Evolutionary conservation across 106 monocot genomes (phyloP), one percentile per base, ranked within the genome.

Genomic region (Vanilla planifolia): DNA sequence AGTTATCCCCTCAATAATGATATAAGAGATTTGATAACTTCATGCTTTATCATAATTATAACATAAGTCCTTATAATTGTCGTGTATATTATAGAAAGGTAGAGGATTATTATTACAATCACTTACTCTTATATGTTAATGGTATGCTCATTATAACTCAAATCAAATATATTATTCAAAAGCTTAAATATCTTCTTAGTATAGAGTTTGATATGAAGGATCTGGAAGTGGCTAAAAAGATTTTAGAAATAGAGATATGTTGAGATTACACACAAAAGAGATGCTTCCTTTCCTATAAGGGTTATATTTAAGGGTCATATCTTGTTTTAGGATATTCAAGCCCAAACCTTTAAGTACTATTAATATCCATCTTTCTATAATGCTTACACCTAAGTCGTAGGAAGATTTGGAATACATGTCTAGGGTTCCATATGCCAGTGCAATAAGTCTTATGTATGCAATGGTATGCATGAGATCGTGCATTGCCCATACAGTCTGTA

Each of bases 201-300:
- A 7, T 5, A 7, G 20, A 61, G 22, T 61, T 61, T 43, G 61
- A 42, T 37, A 43, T 42, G 43, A 59, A 61, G 21, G 42, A 61
- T 61, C 26, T 61, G 2, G 24, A 25, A 42, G 42, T 25, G 43
- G 41, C 61, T 22, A 0, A 20, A 14, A 42, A 43, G 15, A 43
- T 61, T 43, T 1, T 61, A 1, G 61, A 42, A 37, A 39, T 61
- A 42, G 42, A 61, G 42, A 61, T 61, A 25, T 43, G 20, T 41
- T 42, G 61, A 14, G 61, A 61, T 43, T 8, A 26, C 22, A 43
- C 1, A 17, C 42, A 41, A 20, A 14, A 26, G 24, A 61, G 25
- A 25, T 25, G 40, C 35, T 41, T 42, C 61, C 43, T 61, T 1
- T 42, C 61, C 26, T 26, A 61, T 5, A 43, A 61, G 42, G 25